A percentile compares a stretch with the other conserved stretches of the same genome.
Evolutionary conservation across 225 moss, liverwort and hornwort species (phyloP).

Genomic region (Neckera pumila): DNA sequence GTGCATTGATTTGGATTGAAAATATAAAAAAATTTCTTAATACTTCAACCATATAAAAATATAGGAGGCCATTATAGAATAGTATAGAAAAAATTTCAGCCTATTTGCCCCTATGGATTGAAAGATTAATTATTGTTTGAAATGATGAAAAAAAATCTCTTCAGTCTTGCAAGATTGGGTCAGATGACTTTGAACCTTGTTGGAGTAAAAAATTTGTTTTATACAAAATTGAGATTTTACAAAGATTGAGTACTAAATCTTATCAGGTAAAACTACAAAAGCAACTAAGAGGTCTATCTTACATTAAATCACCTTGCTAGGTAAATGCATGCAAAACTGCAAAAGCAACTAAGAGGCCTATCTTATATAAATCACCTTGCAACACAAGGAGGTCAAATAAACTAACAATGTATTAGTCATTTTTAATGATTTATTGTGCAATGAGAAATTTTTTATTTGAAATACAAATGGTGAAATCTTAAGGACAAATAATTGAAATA

Average conservation of each 20-base stretch:
- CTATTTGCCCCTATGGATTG: background rate
- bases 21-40: background rate
- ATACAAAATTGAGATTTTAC: background rate
- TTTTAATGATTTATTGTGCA: background rate
- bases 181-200: fast-evolving
- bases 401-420: background rate
- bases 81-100: background rate
- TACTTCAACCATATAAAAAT: background rate
- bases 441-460: background rate
- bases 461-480: background rate
- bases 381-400: background rate
- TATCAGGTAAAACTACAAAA: background rate
- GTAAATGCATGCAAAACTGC: no score
- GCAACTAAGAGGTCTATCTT: background rate
- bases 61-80: background rate
- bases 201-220: background rate
- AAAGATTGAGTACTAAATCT: background rate
- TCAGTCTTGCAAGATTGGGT: fast-evolving
- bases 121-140: background rate
- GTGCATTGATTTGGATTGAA: background rate
- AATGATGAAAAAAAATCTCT: background rate
- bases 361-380: background rate
- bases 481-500: background rate
- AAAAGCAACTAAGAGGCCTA: background rate
- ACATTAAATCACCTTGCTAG: background rate